Percentiles rank a stretch among this genome's conserved stretches.
These are phyloP conservation scores for Nicotiana obtusifolia DNA, from an alignment of 257 asterid genomes.

Conservation along the genomic window DNA sequence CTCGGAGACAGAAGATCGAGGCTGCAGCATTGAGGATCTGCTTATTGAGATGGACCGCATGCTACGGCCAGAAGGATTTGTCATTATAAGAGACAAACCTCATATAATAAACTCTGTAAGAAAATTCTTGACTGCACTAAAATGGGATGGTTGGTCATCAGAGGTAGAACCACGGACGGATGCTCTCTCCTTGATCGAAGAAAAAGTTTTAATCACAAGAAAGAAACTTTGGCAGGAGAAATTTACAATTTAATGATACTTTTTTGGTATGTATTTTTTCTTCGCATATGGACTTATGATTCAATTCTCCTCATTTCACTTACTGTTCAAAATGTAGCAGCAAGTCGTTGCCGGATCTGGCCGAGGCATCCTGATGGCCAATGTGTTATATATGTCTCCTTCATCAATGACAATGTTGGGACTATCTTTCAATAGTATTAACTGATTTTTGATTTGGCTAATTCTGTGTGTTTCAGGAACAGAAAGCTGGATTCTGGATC, in stretches of 20 bases:
- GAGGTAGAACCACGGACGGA: conserved; percentile 70
- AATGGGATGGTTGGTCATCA: conserved; percentile 82
- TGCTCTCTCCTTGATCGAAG: conserved; percentile 50
- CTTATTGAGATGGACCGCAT: conserved; percentile 89
- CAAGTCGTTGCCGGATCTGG: neutral
- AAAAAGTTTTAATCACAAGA: conserved; percentile 62
- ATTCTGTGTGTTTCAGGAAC: neutral
- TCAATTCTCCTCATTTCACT: neutral
- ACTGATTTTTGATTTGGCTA: neutral
- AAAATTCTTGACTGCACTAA: conserved; percentile 55
- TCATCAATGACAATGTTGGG: neutral
- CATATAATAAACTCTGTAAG: conserved; percentile 40
- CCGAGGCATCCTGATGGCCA: neutral
- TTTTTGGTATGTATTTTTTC: conserved; percentile 3
- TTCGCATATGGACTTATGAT: neutral
- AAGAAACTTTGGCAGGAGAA: conserved; percentile 51
- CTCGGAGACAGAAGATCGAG: conserved; percentile 57
- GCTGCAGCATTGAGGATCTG: conserved; percentile 79
- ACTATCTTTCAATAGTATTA: neutral
- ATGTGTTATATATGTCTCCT: neutral
- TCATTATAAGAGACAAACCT: conserved; percentile 69
- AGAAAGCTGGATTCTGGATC: conserved; percentile 6
- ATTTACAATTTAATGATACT: conserved; percentile 10
- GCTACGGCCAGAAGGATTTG: conserved; percentile 81
- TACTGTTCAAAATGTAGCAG: neutral